phyloP scores from a whole-genome alignment of 2,329 filamentous ascomycete species.

The Didymella keratinophila region DNA sequence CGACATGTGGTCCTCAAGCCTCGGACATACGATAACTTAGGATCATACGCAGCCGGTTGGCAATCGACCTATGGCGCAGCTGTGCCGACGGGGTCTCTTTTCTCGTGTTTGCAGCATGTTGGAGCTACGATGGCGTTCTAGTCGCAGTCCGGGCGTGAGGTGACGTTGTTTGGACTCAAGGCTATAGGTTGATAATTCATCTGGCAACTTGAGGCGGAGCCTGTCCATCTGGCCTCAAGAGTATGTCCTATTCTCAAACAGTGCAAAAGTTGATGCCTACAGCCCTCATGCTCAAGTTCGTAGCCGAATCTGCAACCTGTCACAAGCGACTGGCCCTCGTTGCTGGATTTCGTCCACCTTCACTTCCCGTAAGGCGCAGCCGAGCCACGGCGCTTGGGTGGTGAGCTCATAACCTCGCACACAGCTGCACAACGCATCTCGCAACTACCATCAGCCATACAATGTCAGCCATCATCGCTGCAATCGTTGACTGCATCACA shows the following conservation, averaged over 20 bases:
- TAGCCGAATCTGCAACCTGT: neutral
- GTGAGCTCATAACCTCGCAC: neutral
- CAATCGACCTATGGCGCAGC: neutral
- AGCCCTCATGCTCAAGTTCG: neutral
- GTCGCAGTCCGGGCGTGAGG: neutral
- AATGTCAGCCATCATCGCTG: conserved; percentile 6
- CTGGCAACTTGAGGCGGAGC: neutral
- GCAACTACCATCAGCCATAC: neutral
- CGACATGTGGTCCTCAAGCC: neutral
- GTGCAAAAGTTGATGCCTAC: neutral
- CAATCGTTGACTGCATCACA: conserved; percentile 4
- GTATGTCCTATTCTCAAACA: neutral
- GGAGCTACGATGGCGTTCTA: neutral
- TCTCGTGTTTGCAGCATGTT: neutral
- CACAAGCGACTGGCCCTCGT: neutral
- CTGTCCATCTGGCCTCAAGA: neutral
- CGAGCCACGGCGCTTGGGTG: conserved; percentile 10
- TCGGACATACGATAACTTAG: neutral
- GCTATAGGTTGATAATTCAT: too few species aligned
- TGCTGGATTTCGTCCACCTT: neutral
- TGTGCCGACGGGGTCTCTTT: neutral
- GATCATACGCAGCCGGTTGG: neutral
- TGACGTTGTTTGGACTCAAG: too few species aligned
- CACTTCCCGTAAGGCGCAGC: conserved; percentile 5
- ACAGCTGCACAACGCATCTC: neutral